phyloP scores from a whole-genome alignment of 2,329 filamentous ascomycete genomes.

The Westerdykella aurantiaca region DNA sequence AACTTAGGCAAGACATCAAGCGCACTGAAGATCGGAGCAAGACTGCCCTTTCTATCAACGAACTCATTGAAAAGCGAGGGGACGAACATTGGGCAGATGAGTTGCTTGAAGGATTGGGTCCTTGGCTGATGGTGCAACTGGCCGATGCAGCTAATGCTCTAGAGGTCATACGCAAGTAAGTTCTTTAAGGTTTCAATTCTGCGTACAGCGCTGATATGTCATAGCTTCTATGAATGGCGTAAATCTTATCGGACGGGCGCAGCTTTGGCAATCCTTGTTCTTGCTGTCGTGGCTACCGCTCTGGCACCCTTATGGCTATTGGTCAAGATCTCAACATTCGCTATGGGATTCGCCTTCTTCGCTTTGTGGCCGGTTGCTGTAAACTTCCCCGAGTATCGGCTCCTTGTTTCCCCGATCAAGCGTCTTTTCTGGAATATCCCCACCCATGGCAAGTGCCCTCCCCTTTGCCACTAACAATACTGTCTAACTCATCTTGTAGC shows the following conservation, averaged over 20 bases:
- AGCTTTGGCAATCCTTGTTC: constrained; percentile 18
- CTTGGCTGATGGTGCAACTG: constrained; percentile 34
- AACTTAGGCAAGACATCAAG: constrained; percentile 26
- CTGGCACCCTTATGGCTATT: constrained; percentile 23
- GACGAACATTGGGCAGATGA: constrained; percentile 33
- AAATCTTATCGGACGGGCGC: constrained; percentile 23
- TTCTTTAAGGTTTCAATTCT: neutral
- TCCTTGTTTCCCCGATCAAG: constrained; percentile 32
- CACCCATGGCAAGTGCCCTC: constrained; percentile 21
- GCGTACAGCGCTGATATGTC: too few species aligned
- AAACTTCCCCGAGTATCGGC: constrained; percentile 31
- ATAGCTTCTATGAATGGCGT: constrained; percentile 36
- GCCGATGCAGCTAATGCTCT: constrained; percentile 33
- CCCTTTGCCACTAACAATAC: neutral
- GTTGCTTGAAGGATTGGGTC: constrained; percentile 22
- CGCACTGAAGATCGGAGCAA: constrained; percentile 26
- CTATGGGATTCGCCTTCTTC: constrained; percentile 29
- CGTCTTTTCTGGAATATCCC: constrained; percentile 36
- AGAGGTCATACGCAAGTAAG: constrained; percentile 30
- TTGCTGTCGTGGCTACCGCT: constrained; percentile 16
- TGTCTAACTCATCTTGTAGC: constrained; percentile 7
- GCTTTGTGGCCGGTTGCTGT: constrained; percentile 30
- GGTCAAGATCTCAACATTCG: constrained; percentile 25
- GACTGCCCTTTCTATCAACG: constrained; percentile 29
- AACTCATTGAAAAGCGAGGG: constrained; percentile 36